Percentiles rank a stretch among this genome's conserved stretches.
phyloP scores from a whole-genome alignment of 1,139 yeast species.

The Maudiozyma humilis region DNA sequence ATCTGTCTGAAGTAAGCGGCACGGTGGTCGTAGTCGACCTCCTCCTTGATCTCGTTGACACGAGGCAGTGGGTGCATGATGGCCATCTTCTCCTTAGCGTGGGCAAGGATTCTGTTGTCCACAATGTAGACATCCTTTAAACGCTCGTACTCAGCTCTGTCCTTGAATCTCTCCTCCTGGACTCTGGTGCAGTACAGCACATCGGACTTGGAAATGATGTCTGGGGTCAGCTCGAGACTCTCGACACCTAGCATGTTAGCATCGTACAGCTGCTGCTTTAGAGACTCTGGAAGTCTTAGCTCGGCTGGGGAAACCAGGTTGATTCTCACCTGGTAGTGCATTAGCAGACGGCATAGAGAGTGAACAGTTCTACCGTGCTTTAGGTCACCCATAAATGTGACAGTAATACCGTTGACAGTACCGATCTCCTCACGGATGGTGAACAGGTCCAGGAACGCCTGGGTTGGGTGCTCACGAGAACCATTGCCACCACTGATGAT shows the following conservation, averaged over 20 bases:
- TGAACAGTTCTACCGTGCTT: slow-evolving; percentile 98
- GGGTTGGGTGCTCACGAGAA: slow-evolving; percentile 95
- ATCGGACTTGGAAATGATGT: slow-evolving; percentile 80
- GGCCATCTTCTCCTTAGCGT: slow-evolving; percentile 97
- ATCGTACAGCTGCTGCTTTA: slow-evolving; percentile 55
- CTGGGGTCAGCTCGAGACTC: slow-evolving; percentile 69
- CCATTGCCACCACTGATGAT: slow-evolving; percentile 98
- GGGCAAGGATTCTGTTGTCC: slow-evolving; percentile 81
- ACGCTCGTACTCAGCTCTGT: slow-evolving; percentile 68
- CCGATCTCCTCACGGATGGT: slow-evolving; percentile 98
- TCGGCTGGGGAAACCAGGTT: slow-evolving; percentile 90
- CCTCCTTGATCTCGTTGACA: slow-evolving; percentile 91
- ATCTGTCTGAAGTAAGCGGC: slow-evolving; percentile 99
- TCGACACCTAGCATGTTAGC: slow-evolving; percentile 66
- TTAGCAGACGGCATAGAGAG: slow-evolving; percentile 83
- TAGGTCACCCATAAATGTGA: slow-evolving; percentile 98
- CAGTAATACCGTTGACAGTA: slow-evolving; percentile 94
- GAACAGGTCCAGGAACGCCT: slow-evolving; percentile 92
- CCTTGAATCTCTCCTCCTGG: slow-evolving; percentile 89
- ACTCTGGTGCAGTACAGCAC: slow-evolving; percentile 97
- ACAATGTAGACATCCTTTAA: slow-evolving; percentile 88
- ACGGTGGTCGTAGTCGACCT: slow-evolving; percentile 97
- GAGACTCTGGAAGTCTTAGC: slow-evolving; percentile 67
- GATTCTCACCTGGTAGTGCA: slow-evolving; percentile 86
- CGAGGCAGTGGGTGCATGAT: slow-evolving; percentile 99